Percentiles rank a stretch among this genome's conserved stretches.
phyloP scores from a whole-genome alignment of 2,329 filamentous ascomycete genomes.

The Capronia coronata region DNA sequence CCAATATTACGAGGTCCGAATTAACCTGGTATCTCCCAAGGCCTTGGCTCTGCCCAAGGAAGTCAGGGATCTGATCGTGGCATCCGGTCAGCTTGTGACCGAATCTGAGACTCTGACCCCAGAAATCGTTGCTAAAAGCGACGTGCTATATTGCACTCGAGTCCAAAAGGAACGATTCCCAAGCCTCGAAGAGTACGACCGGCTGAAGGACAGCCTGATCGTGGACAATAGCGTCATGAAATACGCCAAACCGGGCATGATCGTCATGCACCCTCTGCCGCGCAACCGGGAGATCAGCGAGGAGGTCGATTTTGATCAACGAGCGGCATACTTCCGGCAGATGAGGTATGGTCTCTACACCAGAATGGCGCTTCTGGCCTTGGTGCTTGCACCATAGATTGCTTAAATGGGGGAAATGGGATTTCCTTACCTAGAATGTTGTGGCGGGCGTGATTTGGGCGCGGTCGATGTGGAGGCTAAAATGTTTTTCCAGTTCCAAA shows the following conservation, averaged over 20 bases:
- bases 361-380: constrained; percentile 90
- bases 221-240: constrained; percentile 87
- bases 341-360: constrained; percentile 96
- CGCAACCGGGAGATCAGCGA: constrained; percentile 88
- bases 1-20: constrained; percentile 87
- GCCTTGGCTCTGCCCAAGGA: constrained; percentile 68
- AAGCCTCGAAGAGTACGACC: constrained; percentile 72
- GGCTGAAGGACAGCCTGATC: constrained; percentile 79
- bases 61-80: constrained; percentile 64
- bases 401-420: not conserved
- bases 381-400: constrained; percentile 62
- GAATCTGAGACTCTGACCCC: constrained; percentile 75
- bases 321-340: constrained; percentile 98
- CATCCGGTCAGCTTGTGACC: constrained; percentile 67
- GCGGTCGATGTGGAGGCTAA: not conserved
- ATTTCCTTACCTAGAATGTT: constrained; percentile 1
- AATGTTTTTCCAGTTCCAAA: not conserved
- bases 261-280: constrained; percentile 92
- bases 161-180: constrained; percentile 95
- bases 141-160: constrained; percentile 94
- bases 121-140: constrained; percentile 76
- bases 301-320: constrained; percentile 95
- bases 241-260: constrained; percentile 85
- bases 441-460: not conserved
- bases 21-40: constrained; percentile 84